Percentiles rank a stretch among this genome's conserved stretches.
Evolutionary conservation across 1,139 yeast species (phyloP).

Genomic region (Trichomonascaceae sp.): DNA sequence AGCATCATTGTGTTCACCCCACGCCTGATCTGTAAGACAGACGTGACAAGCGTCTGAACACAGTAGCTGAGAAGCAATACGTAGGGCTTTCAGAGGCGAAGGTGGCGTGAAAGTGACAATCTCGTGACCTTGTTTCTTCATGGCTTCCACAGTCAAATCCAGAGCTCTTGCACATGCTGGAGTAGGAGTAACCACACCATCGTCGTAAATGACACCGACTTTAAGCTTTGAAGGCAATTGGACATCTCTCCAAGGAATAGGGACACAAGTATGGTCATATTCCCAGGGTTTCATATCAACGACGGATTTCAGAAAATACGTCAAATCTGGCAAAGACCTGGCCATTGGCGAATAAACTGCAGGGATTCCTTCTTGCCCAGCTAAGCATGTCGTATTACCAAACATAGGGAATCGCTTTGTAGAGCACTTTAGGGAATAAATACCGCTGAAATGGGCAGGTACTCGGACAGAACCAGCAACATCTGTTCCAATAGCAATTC

Average conservation of each 20-base stretch:
- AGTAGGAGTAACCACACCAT: slow-evolving; percentile 45
- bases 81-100: slow-evolving; percentile 36
- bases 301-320: slow-evolving; percentile 51
- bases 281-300: slow-evolving; percentile 62
- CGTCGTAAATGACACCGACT: slow-evolving; percentile 42
- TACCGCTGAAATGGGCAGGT: slow-evolving; percentile 44
- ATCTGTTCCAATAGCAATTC: slow-evolving; percentile 52
- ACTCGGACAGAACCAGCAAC: slow-evolving; percentile 55
- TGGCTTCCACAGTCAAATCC: slow-evolving; percentile 40
- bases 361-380: slow-evolving; percentile 50
- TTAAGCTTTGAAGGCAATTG: slow-evolving; percentile 42
- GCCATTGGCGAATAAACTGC: slow-evolving; percentile 57
- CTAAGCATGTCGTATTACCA: slow-evolving; percentile 46
- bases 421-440: slow-evolving; percentile 44
- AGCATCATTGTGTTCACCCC: slow-evolving; percentile 35
- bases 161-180: slow-evolving; percentile 62
- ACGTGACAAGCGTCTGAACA: slow-evolving; percentile 33
- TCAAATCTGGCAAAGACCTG: slow-evolving; percentile 56
- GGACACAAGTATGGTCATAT: slow-evolving; percentile 49
- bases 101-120: slow-evolving; percentile 52
- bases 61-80: slow-evolving; percentile 36
- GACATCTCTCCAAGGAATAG: slow-evolving; percentile 55
- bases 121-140: slow-evolving; percentile 51
- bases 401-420: slow-evolving; percentile 46
- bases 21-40: slow-evolving; percentile 29